These are phyloP conservation scores for Hygrophorus pudorinus DNA, from an alignment of 768 basidiomycete species.

Conservation along the genomic window DNA sequence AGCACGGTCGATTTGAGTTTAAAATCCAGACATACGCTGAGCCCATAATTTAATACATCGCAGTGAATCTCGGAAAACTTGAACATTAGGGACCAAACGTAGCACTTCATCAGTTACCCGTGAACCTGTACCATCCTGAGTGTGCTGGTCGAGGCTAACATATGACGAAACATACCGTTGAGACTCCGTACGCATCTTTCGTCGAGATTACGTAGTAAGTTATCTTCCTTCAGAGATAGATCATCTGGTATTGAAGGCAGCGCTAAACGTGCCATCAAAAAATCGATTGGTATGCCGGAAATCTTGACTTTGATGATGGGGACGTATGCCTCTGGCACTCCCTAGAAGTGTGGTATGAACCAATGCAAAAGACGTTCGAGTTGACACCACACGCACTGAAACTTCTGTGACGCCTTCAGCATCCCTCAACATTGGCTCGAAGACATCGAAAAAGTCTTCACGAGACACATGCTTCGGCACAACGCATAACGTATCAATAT, in stretches of 20 bases:
- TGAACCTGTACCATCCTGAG: constrained; percentile 51
- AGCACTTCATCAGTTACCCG: constrained; percentile 94
- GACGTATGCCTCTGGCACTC: constrained; percentile 94
- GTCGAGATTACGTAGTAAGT: constrained; percentile 84
- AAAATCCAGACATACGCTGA: constrained; percentile 50
- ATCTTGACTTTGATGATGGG: constrained; percentile 92
- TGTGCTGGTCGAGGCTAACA: neutral
- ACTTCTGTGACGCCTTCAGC: constrained; percentile 81
- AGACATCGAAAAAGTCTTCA: constrained; percentile 91
- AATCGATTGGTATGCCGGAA: constrained; percentile 86
- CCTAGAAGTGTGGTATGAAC: constrained; percentile 35
- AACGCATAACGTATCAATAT: constrained; percentile 98
- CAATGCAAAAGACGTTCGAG: neutral
- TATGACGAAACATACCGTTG: constrained; percentile 44
- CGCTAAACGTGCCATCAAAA: constrained; percentile 85
- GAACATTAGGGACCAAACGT: constrained; percentile 87
- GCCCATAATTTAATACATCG: constrained; percentile 99
- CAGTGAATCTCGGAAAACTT: constrained; percentile 89
- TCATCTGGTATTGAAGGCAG: constrained; percentile 88
- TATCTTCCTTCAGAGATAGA: constrained; percentile 82
- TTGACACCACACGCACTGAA: constrained; percentile 45
- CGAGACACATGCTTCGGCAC: constrained; percentile 94
- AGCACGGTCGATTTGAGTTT: neutral
- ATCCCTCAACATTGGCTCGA: constrained; percentile 81
- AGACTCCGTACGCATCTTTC: constrained; percentile 93